phyloP scores from a whole-genome alignment of 371 early-diverging fungal species.

The Haplosporangium sp. region DNA sequence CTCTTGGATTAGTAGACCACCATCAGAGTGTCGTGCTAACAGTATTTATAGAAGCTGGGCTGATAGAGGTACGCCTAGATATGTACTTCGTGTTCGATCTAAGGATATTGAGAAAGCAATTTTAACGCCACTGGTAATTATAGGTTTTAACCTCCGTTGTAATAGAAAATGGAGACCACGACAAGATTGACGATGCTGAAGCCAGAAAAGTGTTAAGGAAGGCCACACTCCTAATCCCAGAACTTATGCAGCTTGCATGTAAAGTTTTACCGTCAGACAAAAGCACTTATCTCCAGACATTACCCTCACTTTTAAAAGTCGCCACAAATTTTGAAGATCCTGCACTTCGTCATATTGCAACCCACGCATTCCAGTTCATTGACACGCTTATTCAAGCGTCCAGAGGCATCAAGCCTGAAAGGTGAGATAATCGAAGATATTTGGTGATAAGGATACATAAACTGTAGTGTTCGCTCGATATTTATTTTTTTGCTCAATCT shows the following conservation, averaged over 20 bases:
- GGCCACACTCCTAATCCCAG: slow-evolving; percentile 79
- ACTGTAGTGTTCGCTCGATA: not conserved
- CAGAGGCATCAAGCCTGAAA: slow-evolving; percentile 38
- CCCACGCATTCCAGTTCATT: slow-evolving; percentile 79
- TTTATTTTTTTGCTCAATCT: not conserved
- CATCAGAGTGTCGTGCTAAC: slow-evolving; percentile 78
- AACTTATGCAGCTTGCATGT: slow-evolving; percentile 80
- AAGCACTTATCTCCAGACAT: slow-evolving; percentile 58
- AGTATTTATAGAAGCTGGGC: slow-evolving; percentile 83
- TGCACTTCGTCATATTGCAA: slow-evolving; percentile 79
- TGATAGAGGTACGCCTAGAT: slow-evolving; percentile 71
- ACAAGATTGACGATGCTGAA: slow-evolving; percentile 18
- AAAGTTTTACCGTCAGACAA: slow-evolving; percentile 68
- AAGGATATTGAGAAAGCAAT: no score
- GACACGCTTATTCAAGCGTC: slow-evolving; percentile 63
- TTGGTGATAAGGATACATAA: not conserved
- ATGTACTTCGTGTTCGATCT: not conserved
- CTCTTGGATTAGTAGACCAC: slow-evolving; percentile 75
- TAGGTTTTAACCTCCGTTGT: slow-evolving; percentile 65
- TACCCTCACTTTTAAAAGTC: slow-evolving; percentile 80
- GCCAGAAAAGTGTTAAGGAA: slow-evolving; percentile 57
- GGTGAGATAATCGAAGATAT: not conserved
- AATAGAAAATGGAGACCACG: slow-evolving; percentile 30
- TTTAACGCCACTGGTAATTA: not conserved
- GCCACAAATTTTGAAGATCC: slow-evolving; percentile 86